Base-by-base conservation (phyloP, 192 early-diverging fungal species). In the Gaertneriomyces semiglobifer region DNA sequence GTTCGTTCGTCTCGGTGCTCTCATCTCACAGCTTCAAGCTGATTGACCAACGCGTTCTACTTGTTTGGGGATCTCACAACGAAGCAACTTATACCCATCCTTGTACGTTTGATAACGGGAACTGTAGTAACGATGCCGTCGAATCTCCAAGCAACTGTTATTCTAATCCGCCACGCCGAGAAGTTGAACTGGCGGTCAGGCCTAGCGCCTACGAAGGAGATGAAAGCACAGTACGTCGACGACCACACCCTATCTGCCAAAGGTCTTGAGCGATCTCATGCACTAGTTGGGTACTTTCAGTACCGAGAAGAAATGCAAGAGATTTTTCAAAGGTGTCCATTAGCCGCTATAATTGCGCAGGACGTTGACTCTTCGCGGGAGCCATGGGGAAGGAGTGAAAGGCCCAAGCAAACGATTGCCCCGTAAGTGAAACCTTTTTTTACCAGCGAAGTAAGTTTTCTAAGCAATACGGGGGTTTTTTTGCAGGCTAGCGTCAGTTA, bases 111-210 rank as follows among this genome's bases (percentile, higher is more conserved):
- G 25, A 33, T 33, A 50, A 50, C 0, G 56, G 16, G 3, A 58
- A 12, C 12, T 4, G 16, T 58, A n/a, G 4, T 20, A 14, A 33
- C n/a, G 33, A 33, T 44, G n/a, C 10, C 62, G 6, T 3, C 1
- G 51, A 57, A 74, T 52, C 50, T 18, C 50, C 50, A n/a, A 52
- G 20, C 69, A 5, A 71, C 59, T 7, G 58, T 83, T 57, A 52
- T 83, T 48, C 55, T 83, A 4, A 73, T 83, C 58, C 75, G 81
- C 16, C 81, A 83, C 69, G 81, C 79, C 46, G 81, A 83, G 60
- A 83, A 83, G 56, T 75, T 81, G 38, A 53, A 65, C 1, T 83
- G 81, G 81, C 19, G 53, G 6, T 40, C 51, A 50, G 78, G 78
- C 14, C 57, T 51, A 8, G 4, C n/a, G 5, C 81, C 81, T 7